phyloP scores from a whole-genome alignment of 306 rosid species.

The Ormosia emarginata region DNA sequence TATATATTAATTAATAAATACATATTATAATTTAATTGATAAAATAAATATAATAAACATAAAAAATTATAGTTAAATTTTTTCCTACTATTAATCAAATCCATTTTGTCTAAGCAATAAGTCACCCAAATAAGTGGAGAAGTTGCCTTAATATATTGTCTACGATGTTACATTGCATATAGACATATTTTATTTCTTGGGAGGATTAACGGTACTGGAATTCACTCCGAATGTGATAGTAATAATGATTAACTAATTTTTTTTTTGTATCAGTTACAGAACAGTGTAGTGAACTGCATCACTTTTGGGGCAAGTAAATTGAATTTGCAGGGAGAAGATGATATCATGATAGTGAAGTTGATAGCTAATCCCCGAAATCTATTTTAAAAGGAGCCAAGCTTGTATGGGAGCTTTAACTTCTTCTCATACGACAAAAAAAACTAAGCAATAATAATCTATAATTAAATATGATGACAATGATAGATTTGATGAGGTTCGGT shows the following conservation, averaged over 20 bases:
- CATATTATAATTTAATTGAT: too few species aligned
- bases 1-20: too few species aligned
- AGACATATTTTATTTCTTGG: background rate
- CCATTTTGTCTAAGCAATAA: background rate
- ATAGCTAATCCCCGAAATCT: background rate
- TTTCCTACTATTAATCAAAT: too few species aligned
- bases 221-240: background rate
- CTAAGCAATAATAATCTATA: background rate
- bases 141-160: background rate
- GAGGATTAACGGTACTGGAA: background rate
- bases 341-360: background rate
- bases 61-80: too few species aligned
- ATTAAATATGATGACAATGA: background rate
- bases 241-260: background rate
- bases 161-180: conserved; percentile 17
- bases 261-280: background rate
- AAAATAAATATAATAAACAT: too few species aligned
- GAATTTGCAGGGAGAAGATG: background rate
- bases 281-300: background rate
- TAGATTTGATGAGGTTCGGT: background rate
- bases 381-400: background rate
- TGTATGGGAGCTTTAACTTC: background rate
- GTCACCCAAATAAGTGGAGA: conserved; percentile 4
- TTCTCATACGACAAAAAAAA: background rate
- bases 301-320: background rate